phyloP scores from a whole-genome alignment of 768 basidiomycete species.

The Kwoniella sp. region DNA sequence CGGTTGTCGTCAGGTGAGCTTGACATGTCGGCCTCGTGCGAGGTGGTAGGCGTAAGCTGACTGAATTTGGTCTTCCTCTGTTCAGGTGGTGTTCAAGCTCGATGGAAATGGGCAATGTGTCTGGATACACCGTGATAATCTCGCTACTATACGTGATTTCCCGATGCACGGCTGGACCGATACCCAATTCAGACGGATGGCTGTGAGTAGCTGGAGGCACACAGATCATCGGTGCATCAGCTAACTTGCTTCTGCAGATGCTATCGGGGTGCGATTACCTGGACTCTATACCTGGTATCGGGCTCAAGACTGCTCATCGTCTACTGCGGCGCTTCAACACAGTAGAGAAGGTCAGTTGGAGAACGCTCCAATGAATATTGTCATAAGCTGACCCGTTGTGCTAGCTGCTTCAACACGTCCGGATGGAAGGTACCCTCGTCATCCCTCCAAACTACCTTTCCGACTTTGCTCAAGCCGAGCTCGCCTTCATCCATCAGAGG shows the following conservation, averaged over 20 bases:
- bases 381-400: conserved; percentile 1
- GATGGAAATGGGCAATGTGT: conserved; percentile 63
- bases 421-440: conserved; percentile 77
- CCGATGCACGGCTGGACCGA: conserved; percentile 88
- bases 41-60: not conserved
- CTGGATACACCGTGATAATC: conserved; percentile 55
- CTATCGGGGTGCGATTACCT: conserved; percentile 60
- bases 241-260: conserved; percentile 43
- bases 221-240: too few species aligned
- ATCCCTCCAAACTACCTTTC: conserved; percentile 77
- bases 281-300: conserved; percentile 84
- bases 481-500: conserved; percentile 88
- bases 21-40: too few species aligned
- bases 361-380: not conserved
- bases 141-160: conserved; percentile 63
- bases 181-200: conserved; percentile 86
- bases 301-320: conserved; percentile 86
- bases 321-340: conserved; percentile 83
- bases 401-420: conserved; percentile 70
- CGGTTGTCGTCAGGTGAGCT: conserved; percentile 77
- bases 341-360: conserved; percentile 64
- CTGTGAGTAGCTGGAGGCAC: conserved; percentile 55
- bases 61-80: not conserved
- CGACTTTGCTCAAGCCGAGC: conserved; percentile 78
- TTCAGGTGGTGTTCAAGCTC: conserved; percentile 75